These are phyloP conservation scores for Ceratonia siliqua DNA, from an alignment of 306 rosid species.

Conservation along the genomic window DNA sequence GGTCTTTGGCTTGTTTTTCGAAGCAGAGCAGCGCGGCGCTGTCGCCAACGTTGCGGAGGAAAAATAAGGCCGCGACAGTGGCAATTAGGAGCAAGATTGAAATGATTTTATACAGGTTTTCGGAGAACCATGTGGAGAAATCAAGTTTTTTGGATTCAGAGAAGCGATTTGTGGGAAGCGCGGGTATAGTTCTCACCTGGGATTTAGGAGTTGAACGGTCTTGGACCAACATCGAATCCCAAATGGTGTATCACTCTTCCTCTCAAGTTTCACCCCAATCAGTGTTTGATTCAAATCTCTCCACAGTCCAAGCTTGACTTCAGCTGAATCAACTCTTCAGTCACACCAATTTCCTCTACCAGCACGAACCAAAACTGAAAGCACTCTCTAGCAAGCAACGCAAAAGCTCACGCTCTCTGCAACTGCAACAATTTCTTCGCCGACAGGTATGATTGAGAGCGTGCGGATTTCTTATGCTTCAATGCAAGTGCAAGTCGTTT, in stretches of 20 bases:
- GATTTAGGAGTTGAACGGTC: conserved; percentile 67
- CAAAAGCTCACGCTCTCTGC: background rate
- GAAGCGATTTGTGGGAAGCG: conserved; percentile 54
- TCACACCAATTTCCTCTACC: background rate
- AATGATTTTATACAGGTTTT: conserved; percentile 62
- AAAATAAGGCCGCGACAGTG: conserved; percentile 73
- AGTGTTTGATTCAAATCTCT: background rate
- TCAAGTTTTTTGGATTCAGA: conserved; percentile 60
- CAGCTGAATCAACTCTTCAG: conserved; percentile 24
- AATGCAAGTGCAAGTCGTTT: conserved; percentile 57
- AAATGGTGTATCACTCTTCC: background rate
- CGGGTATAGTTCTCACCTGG: conserved; percentile 45
- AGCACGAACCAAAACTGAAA: too few relatives aligned
- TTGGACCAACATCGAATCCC: conserved; percentile 84
- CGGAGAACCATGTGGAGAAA: conserved; percentile 62
- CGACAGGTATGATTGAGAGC: conserved; percentile 40
- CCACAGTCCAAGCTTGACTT: conserved; percentile 36
- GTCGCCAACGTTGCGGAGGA: conserved; percentile 86
- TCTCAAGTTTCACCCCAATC: background rate
- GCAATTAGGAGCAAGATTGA: conserved; percentile 50
- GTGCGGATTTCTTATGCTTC: conserved; percentile 62
- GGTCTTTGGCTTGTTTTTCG: conserved; percentile 57
- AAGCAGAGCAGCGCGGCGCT: conserved; percentile 88
- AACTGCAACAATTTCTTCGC: background rate
- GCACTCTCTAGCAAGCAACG: background rate